Percentiles rank a stretch among this genome's conserved stretches.
Conservation (phyloP, 768 basidiomycete genomes). For the Podaxis sp. region DNA sequence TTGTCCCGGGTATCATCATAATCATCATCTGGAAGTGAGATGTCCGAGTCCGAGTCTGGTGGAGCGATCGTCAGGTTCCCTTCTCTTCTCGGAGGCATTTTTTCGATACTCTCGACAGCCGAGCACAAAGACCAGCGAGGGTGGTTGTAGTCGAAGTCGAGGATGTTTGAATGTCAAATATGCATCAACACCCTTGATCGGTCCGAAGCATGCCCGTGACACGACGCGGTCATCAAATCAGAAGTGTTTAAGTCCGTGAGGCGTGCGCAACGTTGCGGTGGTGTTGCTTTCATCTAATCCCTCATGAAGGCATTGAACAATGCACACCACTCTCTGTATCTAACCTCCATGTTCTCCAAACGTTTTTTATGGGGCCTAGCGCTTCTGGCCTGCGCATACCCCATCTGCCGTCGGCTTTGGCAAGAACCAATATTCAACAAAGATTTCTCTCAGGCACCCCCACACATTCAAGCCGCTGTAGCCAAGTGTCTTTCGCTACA, state of each 20-base stretch:
- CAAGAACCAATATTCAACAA: neutral
- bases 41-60: conserved; percentile 72
- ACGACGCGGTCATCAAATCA: neutral
- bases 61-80: conserved; percentile 43
- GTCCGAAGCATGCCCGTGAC: neutral
- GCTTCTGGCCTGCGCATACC: conserved; percentile 3
- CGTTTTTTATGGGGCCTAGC: conserved; percentile 2
- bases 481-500: conserved; percentile 44
- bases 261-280: conserved; percentile 12
- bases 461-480: conserved; percentile 31
- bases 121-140: neutral
- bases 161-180: neutral
- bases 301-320: neutral
- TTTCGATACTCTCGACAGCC: conserved; percentile 1
- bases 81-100: conserved; percentile 37
- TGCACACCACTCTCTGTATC: conserved; percentile 1
- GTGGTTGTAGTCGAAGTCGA: too few relatives aligned
- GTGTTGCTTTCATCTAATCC: conserved; percentile 11
- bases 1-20: conserved; percentile 45
- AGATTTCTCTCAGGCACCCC: conserved; percentile 15
- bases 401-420: neutral
- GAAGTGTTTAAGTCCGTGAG: too few relatives aligned
- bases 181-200: conserved; percentile 8
- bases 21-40: conserved; percentile 57
- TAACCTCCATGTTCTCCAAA: conserved; percentile 11